A percentile compares a stretch with the other conserved stretches of the same genome.
These are phyloP conservation scores for Linnemannia hyalina DNA, from an alignment of 192 early-diverging fungal genomes.

Conservation along the genomic window DNA sequence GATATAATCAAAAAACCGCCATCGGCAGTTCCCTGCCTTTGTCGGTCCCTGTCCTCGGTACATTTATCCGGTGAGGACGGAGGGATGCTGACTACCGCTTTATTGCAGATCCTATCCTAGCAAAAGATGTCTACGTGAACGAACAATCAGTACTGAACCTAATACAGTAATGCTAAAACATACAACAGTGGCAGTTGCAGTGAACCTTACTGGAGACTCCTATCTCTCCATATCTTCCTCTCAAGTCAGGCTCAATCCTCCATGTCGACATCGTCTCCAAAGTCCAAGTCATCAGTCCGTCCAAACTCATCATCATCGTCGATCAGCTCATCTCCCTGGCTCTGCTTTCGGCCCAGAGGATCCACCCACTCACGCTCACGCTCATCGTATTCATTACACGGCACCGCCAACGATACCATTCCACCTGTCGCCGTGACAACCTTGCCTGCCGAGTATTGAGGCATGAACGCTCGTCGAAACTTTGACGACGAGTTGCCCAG, in stretches of 20 bases:
- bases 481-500: constrained; percentile 31
- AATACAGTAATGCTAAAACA: not conserved
- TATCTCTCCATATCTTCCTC: not conserved
- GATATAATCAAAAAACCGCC: too few species aligned
- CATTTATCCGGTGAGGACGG: not conserved
- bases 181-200: not conserved
- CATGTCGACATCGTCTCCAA: not conserved
- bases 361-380: not conserved
- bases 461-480: constrained; percentile 51
- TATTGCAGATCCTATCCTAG: not conserved
- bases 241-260: not conserved
- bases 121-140: not conserved
- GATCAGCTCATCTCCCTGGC: not conserved
- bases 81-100: not conserved
- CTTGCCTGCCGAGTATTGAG: constrained; percentile 44
- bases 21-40: too few species aligned
- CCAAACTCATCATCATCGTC: not conserved
- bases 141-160: not conserved
- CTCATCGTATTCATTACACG: constrained; percentile 8
- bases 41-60: not conserved
- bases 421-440: constrained; percentile 21
- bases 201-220: not conserved
- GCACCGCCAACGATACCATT: constrained; percentile 38
- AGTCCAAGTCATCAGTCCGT: not conserved
- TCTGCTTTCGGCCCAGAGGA: not conserved